A percentile compares a stretch with the other conserved stretches of the same genome.
Conservation (phyloP, 164 flowering plant species). For the Vitis cinerea region DNA sequence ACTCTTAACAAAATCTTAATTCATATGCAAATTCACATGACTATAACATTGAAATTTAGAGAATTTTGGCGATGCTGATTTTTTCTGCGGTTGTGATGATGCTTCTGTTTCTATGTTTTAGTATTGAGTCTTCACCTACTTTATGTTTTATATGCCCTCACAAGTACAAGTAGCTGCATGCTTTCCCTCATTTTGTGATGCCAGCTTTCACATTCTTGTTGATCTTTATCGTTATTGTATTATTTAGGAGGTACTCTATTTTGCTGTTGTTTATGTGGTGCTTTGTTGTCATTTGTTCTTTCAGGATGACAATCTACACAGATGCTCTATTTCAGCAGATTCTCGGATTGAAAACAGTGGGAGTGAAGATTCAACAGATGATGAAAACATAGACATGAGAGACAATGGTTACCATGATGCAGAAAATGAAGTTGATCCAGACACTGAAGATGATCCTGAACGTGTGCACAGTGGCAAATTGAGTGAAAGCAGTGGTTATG, state of each 20-base stretch:
- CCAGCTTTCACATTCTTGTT: no score
- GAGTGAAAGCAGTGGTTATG: constrained; percentile 89
- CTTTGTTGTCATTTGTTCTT: constrained; percentile 9
- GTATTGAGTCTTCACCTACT: no score
- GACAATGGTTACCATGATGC: constrained; percentile 88
- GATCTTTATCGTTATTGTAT: not conserved
- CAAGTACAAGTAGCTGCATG: no score
- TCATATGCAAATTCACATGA: no score
- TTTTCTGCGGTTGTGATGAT: no score
- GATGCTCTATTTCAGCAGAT: constrained; percentile 85
- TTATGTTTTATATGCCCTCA: no score
- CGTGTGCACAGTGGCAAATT: constrained; percentile 82
- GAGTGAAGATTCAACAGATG: constrained; percentile 82
- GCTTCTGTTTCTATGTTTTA: no score
- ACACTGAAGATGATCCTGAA: constrained; percentile 71
- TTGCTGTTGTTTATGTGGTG: not conserved
- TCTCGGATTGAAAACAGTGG: constrained; percentile 80
- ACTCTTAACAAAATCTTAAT: no score
- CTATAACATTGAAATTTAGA: no score
- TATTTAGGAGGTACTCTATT: not conserved
- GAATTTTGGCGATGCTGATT: no score
- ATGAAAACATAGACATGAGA: constrained; percentile 62
- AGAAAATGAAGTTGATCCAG: constrained; percentile 78
- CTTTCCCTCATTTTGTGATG: no score
- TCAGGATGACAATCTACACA: constrained; percentile 81